Conservation (phyloP, 2,329 filamentous ascomycete species). For the Xylaria digitata region DNA sequence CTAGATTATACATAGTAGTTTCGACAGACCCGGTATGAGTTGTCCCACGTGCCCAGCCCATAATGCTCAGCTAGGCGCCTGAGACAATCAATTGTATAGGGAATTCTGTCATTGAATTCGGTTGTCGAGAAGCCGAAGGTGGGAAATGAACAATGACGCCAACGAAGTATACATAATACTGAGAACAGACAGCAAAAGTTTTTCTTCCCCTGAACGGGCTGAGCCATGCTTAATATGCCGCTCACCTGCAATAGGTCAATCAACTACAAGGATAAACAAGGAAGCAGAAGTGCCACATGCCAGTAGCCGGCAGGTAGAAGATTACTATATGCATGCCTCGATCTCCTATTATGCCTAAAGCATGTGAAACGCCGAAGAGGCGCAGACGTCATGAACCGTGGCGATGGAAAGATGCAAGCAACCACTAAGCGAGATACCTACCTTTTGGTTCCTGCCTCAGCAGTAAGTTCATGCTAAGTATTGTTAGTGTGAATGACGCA, state of each 20-base stretch:
- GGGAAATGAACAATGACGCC: neutral
- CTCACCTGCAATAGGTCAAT: constrained; percentile 7
- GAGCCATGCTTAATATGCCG: constrained; percentile 16
- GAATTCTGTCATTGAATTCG: neutral
- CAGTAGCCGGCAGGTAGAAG: neutral
- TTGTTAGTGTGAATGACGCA: constrained; percentile 5
- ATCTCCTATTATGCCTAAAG: no score
- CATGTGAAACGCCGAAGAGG: no score
- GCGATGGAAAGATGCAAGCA: constrained; percentile 3
- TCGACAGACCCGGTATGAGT: constrained; percentile 17
- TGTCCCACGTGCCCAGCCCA: neutral
- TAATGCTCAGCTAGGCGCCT: neutral
- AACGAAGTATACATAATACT: neutral
- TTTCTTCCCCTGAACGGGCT: constrained; percentile 6
- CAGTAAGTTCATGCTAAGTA: neutral
- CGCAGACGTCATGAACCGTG: neutral
- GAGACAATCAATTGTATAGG: constrained; percentile 11
- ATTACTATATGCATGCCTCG: no score
- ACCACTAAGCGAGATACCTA: neutral
- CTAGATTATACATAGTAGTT: constrained; percentile 11
- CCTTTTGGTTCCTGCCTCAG: neutral
- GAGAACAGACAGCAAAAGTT: neutral
- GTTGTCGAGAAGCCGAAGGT: neutral
- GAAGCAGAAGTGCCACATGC: constrained; percentile 8
- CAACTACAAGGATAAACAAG: constrained; percentile 12